These are phyloP conservation scores for Cladophialophora bantiana DNA, from an alignment of 2,329 filamentous ascomycete genomes.

Conservation along the genomic window DNA sequence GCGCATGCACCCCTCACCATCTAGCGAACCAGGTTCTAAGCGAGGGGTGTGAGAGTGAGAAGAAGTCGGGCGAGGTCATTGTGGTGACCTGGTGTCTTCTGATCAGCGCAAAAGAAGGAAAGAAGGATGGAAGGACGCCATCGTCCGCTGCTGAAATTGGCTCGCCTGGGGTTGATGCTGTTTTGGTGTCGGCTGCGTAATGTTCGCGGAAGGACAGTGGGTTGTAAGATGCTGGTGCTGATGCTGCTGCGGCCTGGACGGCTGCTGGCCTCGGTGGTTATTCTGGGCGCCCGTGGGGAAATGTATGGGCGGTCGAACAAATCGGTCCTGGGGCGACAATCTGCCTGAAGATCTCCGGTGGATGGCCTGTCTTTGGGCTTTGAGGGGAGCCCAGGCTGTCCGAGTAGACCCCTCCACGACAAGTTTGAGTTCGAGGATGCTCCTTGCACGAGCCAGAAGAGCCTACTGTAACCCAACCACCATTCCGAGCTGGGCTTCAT, in stretches of 20 bases:
- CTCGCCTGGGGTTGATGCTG: constrained; percentile 19
- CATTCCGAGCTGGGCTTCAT: neutral
- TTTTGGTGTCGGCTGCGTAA: constrained; percentile 18
- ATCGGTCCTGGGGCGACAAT: constrained; percentile 12
- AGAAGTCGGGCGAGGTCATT: neutral
- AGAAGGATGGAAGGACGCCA: neutral
- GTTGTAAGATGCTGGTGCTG: constrained; percentile 10
- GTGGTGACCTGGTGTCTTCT: constrained; percentile 6
- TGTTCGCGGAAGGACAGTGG: neutral
- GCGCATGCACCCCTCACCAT: constrained; percentile 17
- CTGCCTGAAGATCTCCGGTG: neutral
- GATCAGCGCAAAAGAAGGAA: constrained; percentile 1
- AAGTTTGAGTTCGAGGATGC: neutral
- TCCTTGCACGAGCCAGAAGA: neutral
- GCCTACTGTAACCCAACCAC: neutral
- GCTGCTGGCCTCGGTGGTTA: constrained; percentile 2
- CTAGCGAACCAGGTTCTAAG: neutral
- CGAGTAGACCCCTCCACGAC: neutral
- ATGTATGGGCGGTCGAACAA: neutral
- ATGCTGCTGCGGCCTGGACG: neutral
- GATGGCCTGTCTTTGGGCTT: neutral
- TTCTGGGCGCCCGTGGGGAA: neutral
- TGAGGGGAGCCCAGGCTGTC: neutral
- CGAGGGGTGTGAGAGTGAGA: constrained; percentile 9
- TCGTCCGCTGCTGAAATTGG: neutral